Evolutionary conservation across 2,329 filamentous ascomycete species (phyloP).

Genomic region (Diaporthe capsici): DNA sequence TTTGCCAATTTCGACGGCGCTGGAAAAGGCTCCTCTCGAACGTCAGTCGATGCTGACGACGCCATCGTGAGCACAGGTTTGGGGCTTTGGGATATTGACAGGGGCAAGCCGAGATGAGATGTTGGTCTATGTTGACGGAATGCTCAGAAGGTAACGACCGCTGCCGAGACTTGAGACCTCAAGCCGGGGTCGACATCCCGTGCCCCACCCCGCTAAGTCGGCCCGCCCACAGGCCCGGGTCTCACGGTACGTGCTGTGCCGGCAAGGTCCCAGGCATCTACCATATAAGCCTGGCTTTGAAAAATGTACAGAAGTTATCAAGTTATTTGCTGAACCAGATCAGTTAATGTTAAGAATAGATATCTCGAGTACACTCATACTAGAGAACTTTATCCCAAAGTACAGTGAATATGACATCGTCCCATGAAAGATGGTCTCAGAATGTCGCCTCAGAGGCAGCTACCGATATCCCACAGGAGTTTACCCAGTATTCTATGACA

Average conservation of each 20-base stretch:
- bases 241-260: neutral
- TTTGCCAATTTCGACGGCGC: conserved; percentile 71
- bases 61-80: conserved; percentile 43
- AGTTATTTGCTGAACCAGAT: neutral
- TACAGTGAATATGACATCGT: neutral
- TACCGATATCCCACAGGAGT: too few relatives aligned
- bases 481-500: neutral
- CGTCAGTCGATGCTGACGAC: conserved; percentile 46
- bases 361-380: neutral
- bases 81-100: neutral
- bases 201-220: neutral
- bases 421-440: neutral
- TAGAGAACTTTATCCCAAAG: neutral
- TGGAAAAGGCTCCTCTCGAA: conserved; percentile 74
- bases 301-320: neutral
- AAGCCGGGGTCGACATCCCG: neutral
- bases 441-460: too few relatives aligned
- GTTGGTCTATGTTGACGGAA: neutral
- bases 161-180: neutral
- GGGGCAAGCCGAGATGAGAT: neutral
- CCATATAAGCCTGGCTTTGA: neutral
- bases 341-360: neutral
- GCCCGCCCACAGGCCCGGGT: conserved; percentile 5
- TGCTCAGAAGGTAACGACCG: neutral
- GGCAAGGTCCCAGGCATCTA: neutral